Evolutionary conservation across 2,329 filamentous ascomycete species (phyloP).

Genomic region (Aspergillus brasiliensis): DNA sequence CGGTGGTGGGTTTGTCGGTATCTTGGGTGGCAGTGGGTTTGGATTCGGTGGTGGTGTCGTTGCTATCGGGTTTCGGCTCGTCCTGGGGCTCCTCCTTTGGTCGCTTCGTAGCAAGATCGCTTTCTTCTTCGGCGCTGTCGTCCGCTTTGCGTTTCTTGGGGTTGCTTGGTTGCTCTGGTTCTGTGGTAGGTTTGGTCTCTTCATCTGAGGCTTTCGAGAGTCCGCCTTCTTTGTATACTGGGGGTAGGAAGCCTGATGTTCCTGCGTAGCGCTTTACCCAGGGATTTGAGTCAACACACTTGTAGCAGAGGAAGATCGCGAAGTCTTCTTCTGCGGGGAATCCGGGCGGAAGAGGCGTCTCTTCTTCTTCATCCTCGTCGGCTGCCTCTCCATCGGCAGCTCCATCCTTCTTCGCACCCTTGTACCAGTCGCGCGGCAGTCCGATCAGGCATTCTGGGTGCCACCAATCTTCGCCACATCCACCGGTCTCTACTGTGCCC

Average conservation of each 20-base stretch:
- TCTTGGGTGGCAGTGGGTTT: not conserved
- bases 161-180: conserved; percentile 21
- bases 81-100: conserved; percentile 47
- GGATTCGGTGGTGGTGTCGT: not conserved
- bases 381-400: conserved; percentile 17
- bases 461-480: conserved; percentile 97
- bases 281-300: conserved; percentile 81
- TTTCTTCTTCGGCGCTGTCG: conserved; percentile 31
- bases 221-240: conserved; percentile 59
- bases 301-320: conserved; percentile 88
- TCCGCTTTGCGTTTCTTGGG: conserved; percentile 69
- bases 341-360: conserved; percentile 72
- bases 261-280: conserved; percentile 92
- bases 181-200: not conserved
- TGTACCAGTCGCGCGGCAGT: conserved; percentile 68
- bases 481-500: conserved; percentile 75
- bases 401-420: conserved; percentile 24
- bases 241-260: conserved; percentile 73
- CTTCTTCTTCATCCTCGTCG: conserved; percentile 51
- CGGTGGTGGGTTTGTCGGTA: not conserved
- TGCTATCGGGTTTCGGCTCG: conserved; percentile 6
- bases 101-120: conserved; percentile 42
- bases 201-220: conserved; percentile 13
- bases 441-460: conserved; percentile 91
- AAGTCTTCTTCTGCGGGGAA: conserved; percentile 91